Evolutionary conservation across 257 asterid genomes (phyloP).

Genomic region (Capsicum baccatum): DNA sequence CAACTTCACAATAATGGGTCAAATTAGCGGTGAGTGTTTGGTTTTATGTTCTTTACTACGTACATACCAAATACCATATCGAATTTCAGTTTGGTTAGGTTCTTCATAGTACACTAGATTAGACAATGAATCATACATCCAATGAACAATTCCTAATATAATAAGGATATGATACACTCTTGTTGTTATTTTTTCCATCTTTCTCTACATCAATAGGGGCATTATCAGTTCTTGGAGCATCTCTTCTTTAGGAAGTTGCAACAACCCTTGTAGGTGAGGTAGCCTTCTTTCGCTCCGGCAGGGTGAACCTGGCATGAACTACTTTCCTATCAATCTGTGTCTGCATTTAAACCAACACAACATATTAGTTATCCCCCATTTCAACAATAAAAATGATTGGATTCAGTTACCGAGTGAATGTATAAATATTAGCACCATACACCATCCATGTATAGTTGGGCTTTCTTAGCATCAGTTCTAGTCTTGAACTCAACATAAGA

Average conservation of each 20-base stretch:
- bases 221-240: slow-evolving; percentile 69
- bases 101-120: slow-evolving; percentile 24
- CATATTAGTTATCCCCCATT: slow-evolving; percentile 19
- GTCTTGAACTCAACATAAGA: slow-evolving; percentile 83
- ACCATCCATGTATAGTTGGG: slow-evolving; percentile 83
- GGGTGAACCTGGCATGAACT: slow-evolving; percentile 82
- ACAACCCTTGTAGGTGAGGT: slow-evolving; percentile 68
- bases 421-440: slow-evolving; percentile 53
- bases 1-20: neutral
- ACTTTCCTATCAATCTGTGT: slow-evolving; percentile 98
- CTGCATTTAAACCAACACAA: slow-evolving; percentile 48
- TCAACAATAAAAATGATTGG: neutral
- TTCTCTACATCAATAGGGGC: slow-evolving; percentile 61
- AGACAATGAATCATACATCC: slow-evolving; percentile 13
- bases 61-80: neutral
- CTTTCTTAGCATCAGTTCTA: slow-evolving; percentile 96
- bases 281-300: slow-evolving; percentile 86
- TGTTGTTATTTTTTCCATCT: slow-evolving; percentile 71
- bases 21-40: neutral
- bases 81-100: neutral
- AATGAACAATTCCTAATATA: slow-evolving; percentile 25
- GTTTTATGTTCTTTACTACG: neutral
- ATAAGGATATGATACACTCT: slow-evolving; percentile 58
- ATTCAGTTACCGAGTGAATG: neutral
- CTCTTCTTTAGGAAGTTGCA: slow-evolving; percentile 70